Conservation (phyloP, 495 filamentous ascomycete species). For the Cenococcum geophilum region DNA sequence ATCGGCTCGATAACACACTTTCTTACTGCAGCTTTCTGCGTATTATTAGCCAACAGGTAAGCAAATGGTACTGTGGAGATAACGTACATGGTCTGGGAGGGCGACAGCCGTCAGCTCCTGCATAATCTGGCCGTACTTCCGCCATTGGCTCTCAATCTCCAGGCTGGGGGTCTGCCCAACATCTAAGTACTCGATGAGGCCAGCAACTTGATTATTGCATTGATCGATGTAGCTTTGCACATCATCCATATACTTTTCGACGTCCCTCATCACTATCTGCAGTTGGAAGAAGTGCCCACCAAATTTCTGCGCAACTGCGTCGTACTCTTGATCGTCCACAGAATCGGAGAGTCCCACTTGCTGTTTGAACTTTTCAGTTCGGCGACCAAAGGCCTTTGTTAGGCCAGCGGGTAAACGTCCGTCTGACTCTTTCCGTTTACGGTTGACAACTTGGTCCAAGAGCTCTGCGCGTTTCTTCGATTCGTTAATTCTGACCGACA, state of each 20-base stretch:
- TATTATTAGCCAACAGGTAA: constrained; percentile 10
- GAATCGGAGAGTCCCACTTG: constrained; percentile 59
- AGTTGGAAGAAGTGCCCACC: constrained; percentile 82
- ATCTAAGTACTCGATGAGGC: constrained; percentile 62
- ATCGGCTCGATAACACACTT: constrained; percentile 86
- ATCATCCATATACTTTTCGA: constrained; percentile 75
- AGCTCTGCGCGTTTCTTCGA: constrained; percentile 86
- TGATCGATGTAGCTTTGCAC: constrained; percentile 63
- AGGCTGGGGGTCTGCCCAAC: constrained; percentile 57
- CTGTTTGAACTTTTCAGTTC: constrained; percentile 70
- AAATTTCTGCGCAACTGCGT: constrained; percentile 67
- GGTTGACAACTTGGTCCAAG: constrained; percentile 76
- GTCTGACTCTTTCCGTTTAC: constrained; percentile 87
- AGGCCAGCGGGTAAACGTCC: constrained; percentile 61
- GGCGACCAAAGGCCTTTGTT: constrained; percentile 78
- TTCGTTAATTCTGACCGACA: constrained; percentile 82
- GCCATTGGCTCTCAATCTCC: constrained; percentile 89
- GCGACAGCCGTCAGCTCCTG: constrained; percentile 71
- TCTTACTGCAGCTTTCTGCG: constrained; percentile 64
- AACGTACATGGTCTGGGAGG: constrained; percentile 79
- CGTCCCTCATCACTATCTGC: constrained; percentile 83
- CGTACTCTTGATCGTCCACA: constrained; percentile 74
- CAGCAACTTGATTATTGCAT: constrained; percentile 61
- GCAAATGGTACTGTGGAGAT: neutral
- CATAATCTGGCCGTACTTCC: constrained; percentile 71